Conservation (phyloP, 345 rosid genomes). For the Zanthoxylum bungeanum region DNA sequence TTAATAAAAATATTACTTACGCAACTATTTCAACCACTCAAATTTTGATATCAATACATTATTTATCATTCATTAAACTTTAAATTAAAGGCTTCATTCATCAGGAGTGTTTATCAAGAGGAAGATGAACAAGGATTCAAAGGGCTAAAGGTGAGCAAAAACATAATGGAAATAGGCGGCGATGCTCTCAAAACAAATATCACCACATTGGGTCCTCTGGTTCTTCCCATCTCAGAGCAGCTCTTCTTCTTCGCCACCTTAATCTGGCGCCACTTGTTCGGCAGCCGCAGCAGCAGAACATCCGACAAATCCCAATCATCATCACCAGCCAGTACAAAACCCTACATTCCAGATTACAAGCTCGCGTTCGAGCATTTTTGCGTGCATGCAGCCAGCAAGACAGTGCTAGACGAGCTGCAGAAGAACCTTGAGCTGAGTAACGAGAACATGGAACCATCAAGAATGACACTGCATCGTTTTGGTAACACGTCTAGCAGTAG, state of each 20-base stretch:
- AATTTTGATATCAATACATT: not conserved
- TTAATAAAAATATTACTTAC: too few species aligned
- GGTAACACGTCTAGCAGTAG: constrained; percentile 95
- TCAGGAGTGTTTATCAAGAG: constrained; percentile 79
- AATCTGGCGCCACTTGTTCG: constrained; percentile 43
- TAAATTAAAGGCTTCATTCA: not conserved
- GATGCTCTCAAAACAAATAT: constrained; percentile 94
- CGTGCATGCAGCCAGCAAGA: constrained; percentile 81
- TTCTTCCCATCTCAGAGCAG: constrained; percentile 94
- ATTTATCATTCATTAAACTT: not conserved
- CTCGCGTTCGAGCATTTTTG: constrained; percentile 95
- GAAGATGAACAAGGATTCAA: constrained; percentile 77
- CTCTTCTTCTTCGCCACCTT: constrained; percentile 72
- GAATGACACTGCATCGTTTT: constrained; percentile 83
- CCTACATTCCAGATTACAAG: constrained; percentile 94
- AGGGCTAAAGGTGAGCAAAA: constrained; percentile 79
- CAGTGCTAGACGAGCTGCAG: constrained; percentile 78
- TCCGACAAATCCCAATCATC: constrained; percentile 15
- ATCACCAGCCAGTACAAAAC: constrained; percentile 29
- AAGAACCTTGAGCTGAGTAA: constrained; percentile 80
- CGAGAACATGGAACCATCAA: constrained; percentile 74
- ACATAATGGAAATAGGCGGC: constrained; percentile 81
- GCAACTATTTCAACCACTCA: not conserved
- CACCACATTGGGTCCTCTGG: constrained; percentile 91
- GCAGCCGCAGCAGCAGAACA: too few species aligned